These are phyloP conservation scores for Ceriops tagal DNA, from an alignment of 345 rosid species.

Conservation along the genomic window DNA sequence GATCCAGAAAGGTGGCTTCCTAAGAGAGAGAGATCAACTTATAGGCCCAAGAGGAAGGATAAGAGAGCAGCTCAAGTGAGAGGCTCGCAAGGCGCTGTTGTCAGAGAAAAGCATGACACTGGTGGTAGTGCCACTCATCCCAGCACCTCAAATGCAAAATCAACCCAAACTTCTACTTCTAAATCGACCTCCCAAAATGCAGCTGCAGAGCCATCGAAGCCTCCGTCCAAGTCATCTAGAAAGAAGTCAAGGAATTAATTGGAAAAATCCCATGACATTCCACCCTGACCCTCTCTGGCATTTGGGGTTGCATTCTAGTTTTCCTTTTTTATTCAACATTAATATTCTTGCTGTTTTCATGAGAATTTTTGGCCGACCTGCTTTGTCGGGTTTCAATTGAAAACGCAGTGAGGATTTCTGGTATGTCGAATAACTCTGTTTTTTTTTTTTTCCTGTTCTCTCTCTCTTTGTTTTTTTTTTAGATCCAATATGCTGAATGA, in stretches of 20 bases:
- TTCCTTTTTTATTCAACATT: no score
- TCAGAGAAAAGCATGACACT: no score
- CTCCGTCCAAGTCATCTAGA: conserved; percentile 79
- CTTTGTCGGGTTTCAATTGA: no score
- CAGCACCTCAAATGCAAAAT: conserved; percentile 12
- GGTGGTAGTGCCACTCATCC: conserved; percentile 27
- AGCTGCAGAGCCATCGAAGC: conserved; percentile 44
- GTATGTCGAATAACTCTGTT: no score
- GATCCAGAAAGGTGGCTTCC: conserved; percentile 99
- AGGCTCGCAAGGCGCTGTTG: conserved; percentile 88
- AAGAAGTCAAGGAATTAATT: conserved; percentile 79
- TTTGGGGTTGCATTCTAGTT: no score
- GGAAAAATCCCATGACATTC: not conserved
- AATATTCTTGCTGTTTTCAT: no score
- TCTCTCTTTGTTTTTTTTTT: no score
- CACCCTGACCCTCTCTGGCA: not conserved
- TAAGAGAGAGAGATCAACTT: conserved; percentile 89
- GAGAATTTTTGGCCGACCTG: no score
- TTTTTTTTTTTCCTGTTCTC: no score
- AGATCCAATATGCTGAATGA: no score
- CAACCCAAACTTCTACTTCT: conserved; percentile 31
- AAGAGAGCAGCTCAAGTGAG: conserved; percentile 94
- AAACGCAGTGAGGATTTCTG: no score
- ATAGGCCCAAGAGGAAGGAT: conserved; percentile 89
- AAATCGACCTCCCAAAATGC: conserved; percentile 43